Evolutionary conservation across 2,329 filamentous ascomycete species (phyloP).

Genomic region (Mycocentrospora acerina): DNA sequence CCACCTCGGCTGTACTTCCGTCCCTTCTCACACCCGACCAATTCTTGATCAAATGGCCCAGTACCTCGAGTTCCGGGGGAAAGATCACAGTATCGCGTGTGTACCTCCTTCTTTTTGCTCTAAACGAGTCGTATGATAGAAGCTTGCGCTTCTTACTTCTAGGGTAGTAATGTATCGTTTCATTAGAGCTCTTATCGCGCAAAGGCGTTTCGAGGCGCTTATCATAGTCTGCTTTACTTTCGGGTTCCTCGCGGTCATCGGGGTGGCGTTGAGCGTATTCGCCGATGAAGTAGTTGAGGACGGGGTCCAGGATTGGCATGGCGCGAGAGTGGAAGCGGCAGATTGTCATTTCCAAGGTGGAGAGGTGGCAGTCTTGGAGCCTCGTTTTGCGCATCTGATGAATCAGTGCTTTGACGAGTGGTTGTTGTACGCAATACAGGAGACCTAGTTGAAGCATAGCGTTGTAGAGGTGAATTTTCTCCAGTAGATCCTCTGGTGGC

Average conservation of each 20-base stretch:
- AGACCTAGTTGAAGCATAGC: constrained; percentile 21
- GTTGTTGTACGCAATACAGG: constrained; percentile 7
- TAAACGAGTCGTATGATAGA: too few relatives aligned
- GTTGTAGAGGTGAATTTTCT: constrained; percentile 25
- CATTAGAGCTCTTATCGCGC: too few relatives aligned
- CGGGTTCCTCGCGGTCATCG: constrained; percentile 7
- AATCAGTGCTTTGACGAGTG: constrained; percentile 14
- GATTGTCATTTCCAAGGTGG: constrained; percentile 17
- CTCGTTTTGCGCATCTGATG: constrained; percentile 15
- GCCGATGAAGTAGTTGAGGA: constrained; percentile 18
- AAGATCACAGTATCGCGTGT: too few relatives aligned
- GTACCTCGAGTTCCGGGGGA: too few relatives aligned
- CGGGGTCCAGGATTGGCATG: constrained; percentile 20
- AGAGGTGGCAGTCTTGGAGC: constrained; percentile 12
- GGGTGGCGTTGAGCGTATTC: constrained; percentile 11
- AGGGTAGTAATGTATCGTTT: too few relatives aligned
- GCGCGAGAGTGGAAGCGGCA: constrained; percentile 14
- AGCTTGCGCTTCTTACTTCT: too few relatives aligned
- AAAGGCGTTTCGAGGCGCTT: too few relatives aligned
- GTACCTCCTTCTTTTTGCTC: too few relatives aligned
- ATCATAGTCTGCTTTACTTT: too few relatives aligned
- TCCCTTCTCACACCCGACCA: too few relatives aligned
- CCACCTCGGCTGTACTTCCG: too few relatives aligned
- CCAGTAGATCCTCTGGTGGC: constrained; percentile 9
- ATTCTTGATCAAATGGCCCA: too few relatives aligned